Conservation (phyloP, 495 filamentous ascomycete species). For the Xylaria grammica region DNA sequence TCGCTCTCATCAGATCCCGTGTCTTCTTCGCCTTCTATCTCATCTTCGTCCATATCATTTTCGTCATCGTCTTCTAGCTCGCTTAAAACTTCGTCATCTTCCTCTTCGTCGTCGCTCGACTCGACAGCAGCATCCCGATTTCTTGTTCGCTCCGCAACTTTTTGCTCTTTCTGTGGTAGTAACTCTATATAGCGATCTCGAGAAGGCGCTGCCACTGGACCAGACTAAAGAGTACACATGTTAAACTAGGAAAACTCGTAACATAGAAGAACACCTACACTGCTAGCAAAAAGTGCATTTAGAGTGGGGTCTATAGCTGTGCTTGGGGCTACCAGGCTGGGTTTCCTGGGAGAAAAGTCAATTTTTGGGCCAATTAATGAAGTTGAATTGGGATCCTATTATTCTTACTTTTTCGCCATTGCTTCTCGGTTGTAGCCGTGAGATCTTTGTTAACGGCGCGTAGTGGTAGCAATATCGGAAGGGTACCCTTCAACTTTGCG, state of each 20-base stretch:
- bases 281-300: slow-evolving; percentile 79
- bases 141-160: slow-evolving; percentile 28
- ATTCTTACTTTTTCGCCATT: slow-evolving; percentile 39
- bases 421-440: slow-evolving; percentile 1
- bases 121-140: slow-evolving; percentile 41
- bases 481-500: neutral
- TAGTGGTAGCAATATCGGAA: neutral
- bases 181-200: slow-evolving; percentile 54
- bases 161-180: slow-evolving; percentile 37
- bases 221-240: slow-evolving; percentile 60
- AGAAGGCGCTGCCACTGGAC: slow-evolving; percentile 66
- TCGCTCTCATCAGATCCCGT: slow-evolving; percentile 32
- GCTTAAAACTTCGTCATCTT: slow-evolving; percentile 47
- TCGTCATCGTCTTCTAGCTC: slow-evolving; percentile 50
- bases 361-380: neutral
- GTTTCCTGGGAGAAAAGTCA: slow-evolving; percentile 34
- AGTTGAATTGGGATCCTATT: neutral
- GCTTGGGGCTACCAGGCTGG: slow-evolving; percentile 40
- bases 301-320: slow-evolving; percentile 74
- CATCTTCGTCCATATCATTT: slow-evolving; percentile 43
- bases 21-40: slow-evolving; percentile 43
- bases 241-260: slow-evolving; percentile 27
- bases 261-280: slow-evolving; percentile 60
- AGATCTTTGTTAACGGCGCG: neutral
- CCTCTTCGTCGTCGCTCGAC: slow-evolving; percentile 33